Evolutionary conservation across 2,329 filamentous ascomycete genomes (phyloP).

Genomic region (Onygenales sp.): DNA sequence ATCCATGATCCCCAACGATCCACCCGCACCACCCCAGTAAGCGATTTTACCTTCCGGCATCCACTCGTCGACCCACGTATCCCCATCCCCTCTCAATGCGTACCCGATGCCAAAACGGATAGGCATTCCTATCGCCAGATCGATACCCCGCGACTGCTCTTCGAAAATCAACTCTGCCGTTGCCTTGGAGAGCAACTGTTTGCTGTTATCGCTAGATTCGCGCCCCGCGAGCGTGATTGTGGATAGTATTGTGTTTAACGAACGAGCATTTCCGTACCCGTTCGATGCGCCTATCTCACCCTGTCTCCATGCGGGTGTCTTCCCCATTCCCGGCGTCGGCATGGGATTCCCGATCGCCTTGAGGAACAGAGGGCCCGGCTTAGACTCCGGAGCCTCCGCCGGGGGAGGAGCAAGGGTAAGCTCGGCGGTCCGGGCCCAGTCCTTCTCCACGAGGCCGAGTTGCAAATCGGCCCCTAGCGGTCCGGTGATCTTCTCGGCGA

Average conservation of each 20-base stretch:
- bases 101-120: conserved; percentile 37
- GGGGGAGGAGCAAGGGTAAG: conserved; percentile 18
- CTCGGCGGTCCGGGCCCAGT: conserved; percentile 33
- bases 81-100: conserved; percentile 23
- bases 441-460: conserved; percentile 33
- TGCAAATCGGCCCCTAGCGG: conserved; percentile 40
- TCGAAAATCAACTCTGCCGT: conserved; percentile 38
- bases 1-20: conserved; percentile 37
- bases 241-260: conserved; percentile 34
- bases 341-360: conserved; percentile 23
- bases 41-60: conserved; percentile 19
- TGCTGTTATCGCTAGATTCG: conserved; percentile 23
- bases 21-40: conserved; percentile 40
- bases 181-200: conserved; percentile 28
- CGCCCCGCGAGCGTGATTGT: conserved; percentile 19
- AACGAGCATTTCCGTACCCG: conserved; percentile 38
- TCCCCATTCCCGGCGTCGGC: conserved; percentile 13
- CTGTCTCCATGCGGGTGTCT: conserved; percentile 25
- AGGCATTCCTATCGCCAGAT: conserved; percentile 27
- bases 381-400: conserved; percentile 8
- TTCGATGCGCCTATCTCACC: conserved; percentile 36
- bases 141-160: conserved; percentile 33
- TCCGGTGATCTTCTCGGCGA: conserved; percentile 32
- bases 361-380: conserved; percentile 13
- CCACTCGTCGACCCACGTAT: conserved; percentile 17